Conservation (phyloP, 2,329 filamentous ascomycete species). For the Alternaria hordeiaustralica region DNA sequence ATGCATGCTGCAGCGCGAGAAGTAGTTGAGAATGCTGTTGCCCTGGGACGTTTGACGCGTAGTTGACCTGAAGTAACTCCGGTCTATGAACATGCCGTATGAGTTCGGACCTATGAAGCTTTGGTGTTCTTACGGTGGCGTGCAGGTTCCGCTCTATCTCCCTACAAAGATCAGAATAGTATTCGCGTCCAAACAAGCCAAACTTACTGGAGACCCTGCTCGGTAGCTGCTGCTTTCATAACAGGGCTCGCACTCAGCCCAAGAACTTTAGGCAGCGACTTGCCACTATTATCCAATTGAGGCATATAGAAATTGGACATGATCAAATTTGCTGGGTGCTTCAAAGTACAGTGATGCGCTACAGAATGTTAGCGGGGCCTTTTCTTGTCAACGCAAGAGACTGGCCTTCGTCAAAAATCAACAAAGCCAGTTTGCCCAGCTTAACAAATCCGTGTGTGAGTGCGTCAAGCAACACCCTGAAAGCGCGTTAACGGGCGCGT, state of each 20-base stretch:
- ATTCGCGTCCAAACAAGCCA: neutral
- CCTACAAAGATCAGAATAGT: constrained; percentile 38
- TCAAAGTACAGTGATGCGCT: constrained; percentile 77
- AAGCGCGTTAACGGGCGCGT: neutral
- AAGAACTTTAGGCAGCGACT: constrained; percentile 68
- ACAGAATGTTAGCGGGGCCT: constrained; percentile 5
- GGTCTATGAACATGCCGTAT: constrained; percentile 73
- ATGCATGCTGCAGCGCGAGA: constrained; percentile 23
- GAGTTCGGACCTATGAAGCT: constrained; percentile 71
- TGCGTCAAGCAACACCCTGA: constrained; percentile 70
- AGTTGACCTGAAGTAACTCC: constrained; percentile 53
- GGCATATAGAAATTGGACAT: constrained; percentile 76
- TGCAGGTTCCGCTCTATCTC: constrained; percentile 73
- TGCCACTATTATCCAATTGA: constrained; percentile 36
- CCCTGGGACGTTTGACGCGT: constrained; percentile 23
- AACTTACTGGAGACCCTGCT: constrained; percentile 56
- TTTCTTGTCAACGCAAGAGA: neutral
- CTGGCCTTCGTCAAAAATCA: constrained; percentile 82
- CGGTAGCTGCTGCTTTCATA: constrained; percentile 62
- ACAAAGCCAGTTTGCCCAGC: constrained; percentile 67
- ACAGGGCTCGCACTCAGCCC: constrained; percentile 84
- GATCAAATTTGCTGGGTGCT: constrained; percentile 70
- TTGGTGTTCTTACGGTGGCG: constrained; percentile 72
- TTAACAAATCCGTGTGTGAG: constrained; percentile 75
- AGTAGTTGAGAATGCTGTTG: constrained; percentile 18